phyloP scores from a whole-genome alignment of 1,284 basidiomycete genomes.

The Paramarasmius palmivorus region DNA sequence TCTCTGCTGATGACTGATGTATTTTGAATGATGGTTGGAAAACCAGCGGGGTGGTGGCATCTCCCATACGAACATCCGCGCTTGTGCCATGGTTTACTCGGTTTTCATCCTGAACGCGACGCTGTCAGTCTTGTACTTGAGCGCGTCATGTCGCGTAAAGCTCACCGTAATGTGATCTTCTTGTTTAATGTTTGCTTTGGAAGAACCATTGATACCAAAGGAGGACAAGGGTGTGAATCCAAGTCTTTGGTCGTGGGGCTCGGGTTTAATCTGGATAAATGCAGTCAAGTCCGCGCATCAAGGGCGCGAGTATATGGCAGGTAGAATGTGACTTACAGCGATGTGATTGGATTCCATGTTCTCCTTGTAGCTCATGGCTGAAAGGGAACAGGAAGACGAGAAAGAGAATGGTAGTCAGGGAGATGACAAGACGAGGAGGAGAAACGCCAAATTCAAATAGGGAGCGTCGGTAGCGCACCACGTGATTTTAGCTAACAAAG shows the following conservation, averaged over 20 bases:
- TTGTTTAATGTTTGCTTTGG: conserved; percentile 6
- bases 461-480: too few species aligned
- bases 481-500: too few species aligned
- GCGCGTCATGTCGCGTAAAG: conserved; percentile 16
- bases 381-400: neutral
- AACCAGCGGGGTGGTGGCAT: conserved; percentile 15
- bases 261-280: conserved; percentile 36
- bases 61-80: neutral
- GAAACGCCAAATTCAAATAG: too few species aligned
- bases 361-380: conserved; percentile 30
- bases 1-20: conserved; percentile 37
- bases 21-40: conserved; percentile 19
- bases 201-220: conserved; percentile 13
- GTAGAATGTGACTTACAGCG: conserved; percentile 9
- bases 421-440: too few species aligned
- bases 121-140: neutral
- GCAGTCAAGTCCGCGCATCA: conserved; percentile 4
- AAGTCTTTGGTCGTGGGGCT: conserved; percentile 35
- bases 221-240: conserved; percentile 23
- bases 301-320: neutral
- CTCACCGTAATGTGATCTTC: conserved; percentile 10
- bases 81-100: too few species aligned
- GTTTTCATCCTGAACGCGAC: neutral
- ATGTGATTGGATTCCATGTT: conserved; percentile 17
- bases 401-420: neutral